Evolutionary conservation across 2,329 filamentous ascomycete species (phyloP).

Genomic region (Colletotrichum cereale): DNA sequence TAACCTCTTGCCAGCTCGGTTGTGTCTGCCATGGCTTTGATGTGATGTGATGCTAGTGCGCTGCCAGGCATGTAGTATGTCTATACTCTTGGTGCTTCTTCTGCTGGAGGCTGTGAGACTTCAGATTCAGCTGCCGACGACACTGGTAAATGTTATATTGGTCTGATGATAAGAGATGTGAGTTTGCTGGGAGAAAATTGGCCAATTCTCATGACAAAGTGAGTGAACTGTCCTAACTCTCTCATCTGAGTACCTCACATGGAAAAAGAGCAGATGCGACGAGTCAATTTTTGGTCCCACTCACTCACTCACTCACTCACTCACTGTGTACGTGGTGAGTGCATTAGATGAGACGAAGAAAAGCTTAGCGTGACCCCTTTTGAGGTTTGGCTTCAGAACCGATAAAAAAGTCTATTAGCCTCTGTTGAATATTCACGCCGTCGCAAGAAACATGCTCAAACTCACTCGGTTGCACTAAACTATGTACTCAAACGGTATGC

Average conservation of each 20-base stretch:
- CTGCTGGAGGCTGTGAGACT: not conserved
- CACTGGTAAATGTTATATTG: not conserved
- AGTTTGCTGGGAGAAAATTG: too few relatives aligned
- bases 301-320: not conserved
- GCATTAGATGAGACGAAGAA: not conserved
- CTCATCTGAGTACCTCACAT: not conserved
- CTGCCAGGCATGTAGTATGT: not conserved
- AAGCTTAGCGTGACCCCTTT: not conserved
- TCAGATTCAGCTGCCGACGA: not conserved
- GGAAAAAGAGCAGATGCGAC: not conserved
- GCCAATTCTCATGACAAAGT: not conserved
- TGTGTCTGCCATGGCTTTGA: constrained; percentile 7
- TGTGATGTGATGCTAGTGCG: not conserved
- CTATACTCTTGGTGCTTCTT: not conserved
- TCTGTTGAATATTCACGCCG: not conserved
- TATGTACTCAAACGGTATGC: not conserved
- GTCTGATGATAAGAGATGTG: too few relatives aligned
- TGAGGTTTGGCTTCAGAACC: not conserved
- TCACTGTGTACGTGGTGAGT: not conserved
- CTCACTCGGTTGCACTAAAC: not conserved
- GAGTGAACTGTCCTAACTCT: too few relatives aligned
- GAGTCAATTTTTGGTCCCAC: not conserved
- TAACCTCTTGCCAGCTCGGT: constrained; percentile 18
- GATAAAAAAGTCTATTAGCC: not conserved
- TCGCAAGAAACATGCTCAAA: not conserved